These are phyloP conservation scores for Alternaria gansuensis DNA, from an alignment of 2,329 filamentous ascomycete genomes.

Conservation along the genomic window DNA sequence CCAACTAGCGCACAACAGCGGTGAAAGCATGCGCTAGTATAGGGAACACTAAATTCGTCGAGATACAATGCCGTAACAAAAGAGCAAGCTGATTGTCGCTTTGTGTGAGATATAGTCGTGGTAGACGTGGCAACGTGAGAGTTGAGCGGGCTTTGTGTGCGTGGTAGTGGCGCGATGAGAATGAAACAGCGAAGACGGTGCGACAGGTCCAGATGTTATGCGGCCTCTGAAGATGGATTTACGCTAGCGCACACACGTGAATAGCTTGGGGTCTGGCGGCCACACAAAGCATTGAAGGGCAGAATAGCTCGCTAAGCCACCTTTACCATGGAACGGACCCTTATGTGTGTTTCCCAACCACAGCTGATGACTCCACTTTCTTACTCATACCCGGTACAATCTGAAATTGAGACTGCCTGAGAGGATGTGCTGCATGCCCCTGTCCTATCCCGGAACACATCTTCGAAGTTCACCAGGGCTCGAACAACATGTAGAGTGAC, in stretches of 20 bases:
- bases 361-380: slow-evolving; percentile 6
- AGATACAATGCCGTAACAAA: neutral
- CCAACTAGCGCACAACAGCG: neutral
- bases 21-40: slow-evolving; percentile 17
- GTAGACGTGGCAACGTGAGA: neutral
- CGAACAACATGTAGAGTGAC: neutral
- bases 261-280: slow-evolving; percentile 10
- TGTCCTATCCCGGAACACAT: neutral
- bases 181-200: slow-evolving; percentile 4
- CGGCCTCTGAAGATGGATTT: slow-evolving; percentile 14
- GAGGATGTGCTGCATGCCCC: neutral
- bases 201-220: slow-evolving; percentile 7
- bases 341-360: slow-evolving; percentile 4
- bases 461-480: neutral
- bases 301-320: slow-evolving; percentile 11
- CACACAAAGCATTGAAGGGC: slow-evolving; percentile 14
- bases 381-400: neutral
- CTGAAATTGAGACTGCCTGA: neutral
- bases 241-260: slow-evolving; percentile 21
- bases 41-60: neutral
- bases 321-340: slow-evolving; percentile 8
- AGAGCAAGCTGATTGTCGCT: neutral
- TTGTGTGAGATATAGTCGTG: neutral
- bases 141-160: slow-evolving; percentile 6
- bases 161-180: neutral